Evolutionary conservation across 148 eudicot species (phyloP), one percentile per base, ranked within the genome.

Genomic region (Fagopyrum esculentum): DNA sequence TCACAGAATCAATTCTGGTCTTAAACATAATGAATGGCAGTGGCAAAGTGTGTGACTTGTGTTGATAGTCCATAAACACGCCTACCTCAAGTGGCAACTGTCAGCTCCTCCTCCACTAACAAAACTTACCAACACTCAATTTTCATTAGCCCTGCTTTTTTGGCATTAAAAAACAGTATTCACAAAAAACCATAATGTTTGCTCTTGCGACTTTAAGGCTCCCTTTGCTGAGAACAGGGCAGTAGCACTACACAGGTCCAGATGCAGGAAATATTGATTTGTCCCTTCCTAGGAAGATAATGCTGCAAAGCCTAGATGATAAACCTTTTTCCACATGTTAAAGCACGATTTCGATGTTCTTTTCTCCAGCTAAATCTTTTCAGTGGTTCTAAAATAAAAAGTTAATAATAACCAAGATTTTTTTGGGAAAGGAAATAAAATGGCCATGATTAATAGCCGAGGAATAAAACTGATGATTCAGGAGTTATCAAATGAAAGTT

Each of bases 1-100:
- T 87, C 83, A 85, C 73, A 81, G 75, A 56, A 83, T 86, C 85
- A 89, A 82, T 80, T 81, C 81, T 73, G 77, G 73, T 82, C 86
- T 85, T 57, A 75, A 80, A 68, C 35, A 70, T 68, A 82, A 76
- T 57, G 70, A 71, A 77, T 7, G 75, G 46, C 44, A 69, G 44
- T 48, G 72, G 71, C 73, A 55, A 76, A 60, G 22, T 76, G 73
- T 47, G 68, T 55, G 52, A 69, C 54, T 69, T 68, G 82, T 73
- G 54, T 45, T 46, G 52, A 71, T 55, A 54, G 19, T 55, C 63
- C 46, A 73, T 30, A 73, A 48, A 73, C 76, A 73, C 48, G 22
- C 76, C 76, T 73, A 73, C 76, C 76, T 73, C 47, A 52, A 13
- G 44, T n/a, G 45, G 48, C 16, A 73, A 47, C 76, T 51, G 48